These are phyloP conservation scores for Cryphonectria parasitica DNA, from an alignment of 2,329 filamentous ascomycete genomes.

Conservation along the genomic window DNA sequence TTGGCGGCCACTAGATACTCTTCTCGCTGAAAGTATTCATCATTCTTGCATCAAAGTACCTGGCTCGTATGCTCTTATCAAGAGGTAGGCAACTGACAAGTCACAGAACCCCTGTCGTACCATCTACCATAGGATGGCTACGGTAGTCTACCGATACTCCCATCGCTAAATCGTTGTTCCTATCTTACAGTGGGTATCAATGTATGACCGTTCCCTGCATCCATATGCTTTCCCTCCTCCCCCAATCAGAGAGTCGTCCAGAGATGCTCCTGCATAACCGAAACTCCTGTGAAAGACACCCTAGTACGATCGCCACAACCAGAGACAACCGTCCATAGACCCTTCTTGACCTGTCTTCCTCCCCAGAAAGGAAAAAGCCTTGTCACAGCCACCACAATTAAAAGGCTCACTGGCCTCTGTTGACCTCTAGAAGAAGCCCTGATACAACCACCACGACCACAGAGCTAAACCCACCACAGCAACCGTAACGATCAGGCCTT, in stretches of 20 bases:
- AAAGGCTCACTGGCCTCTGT: neutral
- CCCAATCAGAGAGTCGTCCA: conserved; percentile 44
- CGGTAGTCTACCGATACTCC: neutral
- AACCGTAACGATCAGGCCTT: conserved; percentile 51
- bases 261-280: too few relatives aligned
- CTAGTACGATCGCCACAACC: too few relatives aligned
- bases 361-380: neutral
- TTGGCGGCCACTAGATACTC: neutral
- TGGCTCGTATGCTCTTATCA: neutral
- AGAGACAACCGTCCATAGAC: too few relatives aligned
- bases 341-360: too few relatives aligned
- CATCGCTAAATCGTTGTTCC: neutral
- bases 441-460: conserved; percentile 50
- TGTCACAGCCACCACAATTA: neutral
- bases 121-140: neutral
- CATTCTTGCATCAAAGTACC: neutral
- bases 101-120: neutral
- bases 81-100: neutral
- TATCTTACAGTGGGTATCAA: neutral
- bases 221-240: too few relatives aligned
- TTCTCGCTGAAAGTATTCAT: neutral
- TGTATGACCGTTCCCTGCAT: neutral
- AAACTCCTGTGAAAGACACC: neutral
- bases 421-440: conserved; percentile 27
- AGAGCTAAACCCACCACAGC: conserved; percentile 47